Conservation (phyloP, 257 asterid genomes). For the Rubia yunnanensis region DNA sequence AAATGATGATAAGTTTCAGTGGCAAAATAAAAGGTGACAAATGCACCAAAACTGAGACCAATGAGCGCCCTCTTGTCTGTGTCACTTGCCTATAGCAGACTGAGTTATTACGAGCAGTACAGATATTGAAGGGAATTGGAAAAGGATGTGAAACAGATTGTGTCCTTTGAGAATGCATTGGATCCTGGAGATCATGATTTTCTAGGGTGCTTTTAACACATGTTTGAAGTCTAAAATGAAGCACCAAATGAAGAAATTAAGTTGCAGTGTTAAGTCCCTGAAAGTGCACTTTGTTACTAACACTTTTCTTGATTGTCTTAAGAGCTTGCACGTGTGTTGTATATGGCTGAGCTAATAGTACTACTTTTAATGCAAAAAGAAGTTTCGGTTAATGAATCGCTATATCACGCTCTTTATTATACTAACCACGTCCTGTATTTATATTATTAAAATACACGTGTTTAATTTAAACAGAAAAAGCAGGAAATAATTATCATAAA, state of each 20-base stretch:
- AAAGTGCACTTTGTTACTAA: too few relatives aligned
- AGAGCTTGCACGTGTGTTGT: too few relatives aligned
- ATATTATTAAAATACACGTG: too few relatives aligned
- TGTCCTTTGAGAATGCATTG: slow-evolving; percentile 7
- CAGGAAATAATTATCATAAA: too few relatives aligned
- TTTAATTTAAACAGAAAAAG: too few relatives aligned
- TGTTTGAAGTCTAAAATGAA: too few relatives aligned
- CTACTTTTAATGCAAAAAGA: too few relatives aligned
- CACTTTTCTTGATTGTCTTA: too few relatives aligned
- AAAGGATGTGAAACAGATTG: slow-evolving; percentile 12
- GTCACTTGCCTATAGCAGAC: background rate
- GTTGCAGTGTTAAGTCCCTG: background rate
- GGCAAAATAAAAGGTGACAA: background rate
- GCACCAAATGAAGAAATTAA: background rate
- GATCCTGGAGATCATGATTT: slow-evolving; percentile 3
- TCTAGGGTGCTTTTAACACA: background rate
- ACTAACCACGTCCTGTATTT: too few relatives aligned
- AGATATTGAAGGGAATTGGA: slow-evolving; percentile 7
- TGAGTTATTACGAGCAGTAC: background rate
- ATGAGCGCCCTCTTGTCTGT: slow-evolving; percentile 3
- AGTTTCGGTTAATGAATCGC: too few relatives aligned
- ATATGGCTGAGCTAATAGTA: too few relatives aligned
- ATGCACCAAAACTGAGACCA: background rate
- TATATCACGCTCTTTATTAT: too few relatives aligned
- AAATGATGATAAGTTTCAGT: slow-evolving; percentile 4